Evolutionary conservation across 2,329 filamentous ascomycete species (phyloP).

Genomic region (Bertia moriformis): DNA sequence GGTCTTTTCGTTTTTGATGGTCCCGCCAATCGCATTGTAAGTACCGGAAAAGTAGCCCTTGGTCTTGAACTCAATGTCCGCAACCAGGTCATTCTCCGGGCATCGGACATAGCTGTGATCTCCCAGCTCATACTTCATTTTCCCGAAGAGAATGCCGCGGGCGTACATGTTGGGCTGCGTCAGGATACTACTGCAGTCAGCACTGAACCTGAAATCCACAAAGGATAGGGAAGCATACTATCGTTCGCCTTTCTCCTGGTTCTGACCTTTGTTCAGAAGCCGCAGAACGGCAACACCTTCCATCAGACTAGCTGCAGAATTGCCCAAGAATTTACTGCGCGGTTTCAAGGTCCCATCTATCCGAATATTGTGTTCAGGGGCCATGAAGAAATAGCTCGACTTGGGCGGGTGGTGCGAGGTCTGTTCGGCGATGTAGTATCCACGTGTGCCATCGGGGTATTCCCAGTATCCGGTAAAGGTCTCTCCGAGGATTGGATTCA

Average conservation of each 20-base stretch:
- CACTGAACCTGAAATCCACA: not conserved
- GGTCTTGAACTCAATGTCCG: constrained; percentile 95
- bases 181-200: constrained; percentile 52
- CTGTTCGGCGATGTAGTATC: constrained; percentile 94
- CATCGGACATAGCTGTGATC: constrained; percentile 89
- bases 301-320: constrained; percentile 96
- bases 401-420: constrained; percentile 97
- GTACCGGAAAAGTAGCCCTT: constrained; percentile 94
- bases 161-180: constrained; percentile 99
- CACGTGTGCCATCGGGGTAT: constrained; percentile 66
- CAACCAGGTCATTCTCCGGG: constrained; percentile 71
- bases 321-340: constrained; percentile 85
- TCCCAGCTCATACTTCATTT: constrained; percentile 98
- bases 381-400: constrained; percentile 98
- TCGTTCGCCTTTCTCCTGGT: constrained; percentile 55
- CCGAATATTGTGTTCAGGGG: constrained; percentile 79
- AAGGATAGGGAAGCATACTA: constrained; percentile 48
- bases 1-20: constrained; percentile 74
- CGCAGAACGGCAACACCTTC: constrained; percentile 83
- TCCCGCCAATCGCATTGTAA: constrained; percentile 89
- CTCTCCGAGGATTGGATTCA: constrained; percentile 93
- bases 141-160: constrained; percentile 87
- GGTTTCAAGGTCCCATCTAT: constrained; percentile 94
- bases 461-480: constrained; percentile 95
- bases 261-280: constrained; percentile 61